A percentile compares a stretch with the other conserved stretches of the same genome.
Evolutionary conservation across 768 basidiomycete species (phyloP).

Genomic region (Phylloporus sp.): DNA sequence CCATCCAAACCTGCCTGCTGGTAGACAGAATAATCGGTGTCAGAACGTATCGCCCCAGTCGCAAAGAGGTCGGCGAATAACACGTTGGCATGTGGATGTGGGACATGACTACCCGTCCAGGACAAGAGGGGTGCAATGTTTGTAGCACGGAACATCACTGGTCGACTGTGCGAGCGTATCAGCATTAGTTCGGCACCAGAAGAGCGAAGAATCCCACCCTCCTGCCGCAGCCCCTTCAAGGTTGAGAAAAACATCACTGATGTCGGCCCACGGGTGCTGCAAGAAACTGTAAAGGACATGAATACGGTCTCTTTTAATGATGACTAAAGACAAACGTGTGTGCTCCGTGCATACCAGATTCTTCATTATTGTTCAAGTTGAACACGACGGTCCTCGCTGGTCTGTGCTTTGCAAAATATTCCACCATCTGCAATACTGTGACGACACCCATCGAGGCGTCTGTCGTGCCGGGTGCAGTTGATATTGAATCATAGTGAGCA

Average conservation of each 20-base stretch:
- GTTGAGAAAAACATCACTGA: slow-evolving; percentile 67
- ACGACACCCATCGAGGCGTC: slow-evolving; percentile 75
- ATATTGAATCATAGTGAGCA: slow-evolving; percentile 79
- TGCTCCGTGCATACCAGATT: slow-evolving; percentile 70
- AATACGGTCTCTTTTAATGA: neutral
- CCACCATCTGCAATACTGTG: slow-evolving; percentile 60
- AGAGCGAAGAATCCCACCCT: slow-evolving; percentile 43
- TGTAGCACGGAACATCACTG: slow-evolving; percentile 70
- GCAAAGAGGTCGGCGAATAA: slow-evolving; percentile 66
- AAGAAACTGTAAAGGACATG: slow-evolving; percentile 41
- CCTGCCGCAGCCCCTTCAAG: slow-evolving; percentile 78
- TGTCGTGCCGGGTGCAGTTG: slow-evolving; percentile 67
- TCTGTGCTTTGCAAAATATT: slow-evolving; percentile 46
- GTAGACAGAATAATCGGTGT: slow-evolving; percentile 74
- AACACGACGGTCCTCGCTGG: slow-evolving; percentile 64
- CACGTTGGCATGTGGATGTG: slow-evolving; percentile 69
- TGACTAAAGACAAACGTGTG: slow-evolving; percentile 42
- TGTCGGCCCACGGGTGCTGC: slow-evolving; percentile 68
- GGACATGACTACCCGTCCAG: slow-evolving; percentile 42
- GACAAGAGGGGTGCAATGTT: slow-evolving; percentile 52
- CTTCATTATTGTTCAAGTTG: slow-evolving; percentile 85
- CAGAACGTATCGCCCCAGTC: slow-evolving; percentile 58
- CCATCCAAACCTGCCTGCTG: slow-evolving; percentile 54
- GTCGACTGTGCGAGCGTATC: slow-evolving; percentile 44
- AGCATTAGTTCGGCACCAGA: neutral